Evolutionary conservation across 768 basidiomycete species (phyloP).

Genomic region (Galerina marginata): DNA sequence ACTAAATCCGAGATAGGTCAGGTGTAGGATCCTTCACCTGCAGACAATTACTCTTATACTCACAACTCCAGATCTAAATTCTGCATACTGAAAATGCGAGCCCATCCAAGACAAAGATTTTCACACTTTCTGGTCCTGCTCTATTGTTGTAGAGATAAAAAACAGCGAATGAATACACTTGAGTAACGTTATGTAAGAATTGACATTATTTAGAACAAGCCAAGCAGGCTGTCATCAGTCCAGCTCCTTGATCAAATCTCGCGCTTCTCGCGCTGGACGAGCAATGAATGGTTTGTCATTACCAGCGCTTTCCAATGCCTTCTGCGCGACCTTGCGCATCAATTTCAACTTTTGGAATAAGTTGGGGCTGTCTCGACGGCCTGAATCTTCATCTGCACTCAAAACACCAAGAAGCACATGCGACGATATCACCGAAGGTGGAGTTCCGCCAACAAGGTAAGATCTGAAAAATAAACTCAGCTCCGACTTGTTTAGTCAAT

Average conservation of each 20-base stretch:
- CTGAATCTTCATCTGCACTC: conserved; percentile 49
- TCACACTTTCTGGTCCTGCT: too few species aligned
- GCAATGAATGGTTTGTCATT: conserved; percentile 75
- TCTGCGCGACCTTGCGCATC: conserved; percentile 69
- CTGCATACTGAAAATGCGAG: too few species aligned
- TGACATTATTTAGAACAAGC: conserved; percentile 41
- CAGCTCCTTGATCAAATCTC: conserved; percentile 65
- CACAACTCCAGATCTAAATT: too few species aligned
- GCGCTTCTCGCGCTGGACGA: conserved; percentile 82
- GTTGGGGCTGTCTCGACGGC: conserved; percentile 42
- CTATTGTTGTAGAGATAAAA: too few species aligned
- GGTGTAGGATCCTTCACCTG: too few species aligned
- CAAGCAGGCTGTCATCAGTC: conserved; percentile 49
- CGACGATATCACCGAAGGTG: conserved; percentile 65
- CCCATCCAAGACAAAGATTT: too few species aligned
- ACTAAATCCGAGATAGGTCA: too few species aligned
- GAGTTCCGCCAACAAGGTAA: conserved; percentile 71
- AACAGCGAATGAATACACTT: too few species aligned
- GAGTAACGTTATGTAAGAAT: too few species aligned
- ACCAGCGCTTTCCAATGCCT: conserved; percentile 70
- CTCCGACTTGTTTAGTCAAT: neutral
- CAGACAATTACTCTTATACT: too few species aligned
- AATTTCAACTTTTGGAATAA: conserved; percentile 71
- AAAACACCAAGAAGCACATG: conserved; percentile 65
- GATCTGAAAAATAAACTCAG: conserved; percentile 42